Evolutionary conservation across 1,284 basidiomycete species (phyloP), one percentile per base, ranked within the genome.

Genomic region (Meira miltonrushii): DNA sequence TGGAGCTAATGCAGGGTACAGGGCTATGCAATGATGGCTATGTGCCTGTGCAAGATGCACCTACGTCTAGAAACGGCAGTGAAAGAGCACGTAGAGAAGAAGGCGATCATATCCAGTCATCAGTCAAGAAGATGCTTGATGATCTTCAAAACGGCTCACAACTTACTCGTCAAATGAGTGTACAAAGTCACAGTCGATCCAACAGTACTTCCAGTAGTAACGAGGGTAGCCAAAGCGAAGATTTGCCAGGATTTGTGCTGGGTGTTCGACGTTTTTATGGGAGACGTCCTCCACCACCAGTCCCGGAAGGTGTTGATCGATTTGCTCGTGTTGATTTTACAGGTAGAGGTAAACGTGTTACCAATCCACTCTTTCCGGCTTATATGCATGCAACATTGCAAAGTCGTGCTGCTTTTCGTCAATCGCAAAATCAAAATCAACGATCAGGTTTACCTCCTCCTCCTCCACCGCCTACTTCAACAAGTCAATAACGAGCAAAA

Each of bases 351-450:
- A 41, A 41, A 19, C 23, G 50, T 5, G 28, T 53, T n/a, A 53
- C n/a, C 13, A 33, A 53, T 41, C 50, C 50, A 19, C 50, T 53
- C 19, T 53, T 37, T 41, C 50, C 50, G 8, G 50, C 50, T 41
- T 53, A 53, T 39, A 39, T 53, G 13, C 38, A 19, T 33, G 28
- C 17, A 4, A 19, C 37, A 4, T 41, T 53, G 17, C 17, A 53
- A 28, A n/a, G 37, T 23, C 37, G 50, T 15, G 28, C 28, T 5
- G 50, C 50, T 9, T 33, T 33, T 33, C 28, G 28, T 8, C 28
- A 33, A 33, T 33, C 28, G 28, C 28, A 33, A 33, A 33, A 33
- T 33, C 28, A 33, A 33, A 33, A 33, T 33, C 28, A 33, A 33
- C 28, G 3, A 33, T 33, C 28, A 33, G 28, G 4, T 33, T 33